Evolutionary conservation across 2,329 filamentous ascomycete genomes (phyloP).

Genomic region (Diaporthe citri): DNA sequence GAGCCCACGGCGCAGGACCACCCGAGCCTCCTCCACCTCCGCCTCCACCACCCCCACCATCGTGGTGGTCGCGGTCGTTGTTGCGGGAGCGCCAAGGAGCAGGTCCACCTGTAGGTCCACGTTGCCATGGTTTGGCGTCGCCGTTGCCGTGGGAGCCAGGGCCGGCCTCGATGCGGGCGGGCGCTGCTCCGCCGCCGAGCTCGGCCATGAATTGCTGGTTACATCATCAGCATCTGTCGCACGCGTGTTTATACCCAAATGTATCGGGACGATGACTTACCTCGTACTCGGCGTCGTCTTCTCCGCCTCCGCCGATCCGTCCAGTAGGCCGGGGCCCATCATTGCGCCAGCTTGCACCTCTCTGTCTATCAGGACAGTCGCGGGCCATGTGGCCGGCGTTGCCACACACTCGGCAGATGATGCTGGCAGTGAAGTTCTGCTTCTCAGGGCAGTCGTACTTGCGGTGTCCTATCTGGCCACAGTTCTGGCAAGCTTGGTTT

Average conservation of each 20-base stretch:
- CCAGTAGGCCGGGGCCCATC: conserved; percentile 73
- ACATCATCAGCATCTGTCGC: conserved; percentile 55
- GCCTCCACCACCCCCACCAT: conserved; percentile 45
- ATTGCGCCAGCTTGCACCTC: conserved; percentile 93
- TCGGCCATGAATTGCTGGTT: conserved; percentile 95
- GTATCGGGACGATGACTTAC: conserved; percentile 62
- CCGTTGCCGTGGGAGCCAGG: conserved; percentile 70
- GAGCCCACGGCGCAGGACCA: conserved; percentile 71
- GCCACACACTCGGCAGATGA: conserved; percentile 98
- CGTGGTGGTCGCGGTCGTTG: conserved; percentile 64
- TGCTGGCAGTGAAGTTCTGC: conserved; percentile 98
- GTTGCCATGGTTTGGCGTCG: conserved; percentile 88
- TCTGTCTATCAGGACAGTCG: conserved; percentile 94
- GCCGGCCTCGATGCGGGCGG: conserved; percentile 88
- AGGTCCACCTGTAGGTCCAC: conserved; percentile 84
- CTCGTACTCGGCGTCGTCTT: conserved; percentile 94
- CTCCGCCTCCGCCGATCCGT: conserved; percentile 76
- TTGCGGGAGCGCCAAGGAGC: conserved; percentile 81
- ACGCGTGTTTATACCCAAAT: background rate
- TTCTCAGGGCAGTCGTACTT: conserved; percentile 99
- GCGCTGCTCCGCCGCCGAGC: conserved; percentile 78
- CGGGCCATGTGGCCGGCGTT: conserved; percentile 98
- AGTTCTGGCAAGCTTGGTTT: conserved; percentile 99
- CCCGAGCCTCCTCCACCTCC: conserved; percentile 57
- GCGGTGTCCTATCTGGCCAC: conserved; percentile 97